A percentile compares a stretch with the other conserved stretches of the same genome.
These are phyloP conservation scores for Cinnamomum chago DNA, from an alignment of 164 flowering plant species.

Conservation along the genomic window DNA sequence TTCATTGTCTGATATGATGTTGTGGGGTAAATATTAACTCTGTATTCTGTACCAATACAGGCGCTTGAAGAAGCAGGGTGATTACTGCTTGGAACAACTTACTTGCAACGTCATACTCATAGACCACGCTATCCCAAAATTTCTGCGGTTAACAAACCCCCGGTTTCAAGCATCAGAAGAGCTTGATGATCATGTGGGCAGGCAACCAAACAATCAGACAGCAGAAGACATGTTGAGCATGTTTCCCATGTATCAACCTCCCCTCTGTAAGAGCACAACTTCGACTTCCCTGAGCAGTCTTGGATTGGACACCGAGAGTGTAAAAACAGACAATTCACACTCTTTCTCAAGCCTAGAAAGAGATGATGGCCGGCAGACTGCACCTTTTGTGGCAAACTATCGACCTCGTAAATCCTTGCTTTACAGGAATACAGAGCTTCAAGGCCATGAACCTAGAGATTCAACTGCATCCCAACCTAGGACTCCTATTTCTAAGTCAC, in stretches of 20 bases:
- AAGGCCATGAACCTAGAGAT: not conserved
- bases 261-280: slow-evolving; percentile 1
- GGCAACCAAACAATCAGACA: slow-evolving; percentile 7
- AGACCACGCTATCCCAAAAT: slow-evolving; percentile 33
- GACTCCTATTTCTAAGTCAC: slow-evolving; percentile 15
- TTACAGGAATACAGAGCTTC: slow-evolving; percentile 12
- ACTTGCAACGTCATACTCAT: slow-evolving; percentile 27
- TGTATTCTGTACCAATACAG: slow-evolving; percentile 15
- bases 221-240: slow-evolving; percentile 13
- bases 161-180: not conserved
- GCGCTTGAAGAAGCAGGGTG: slow-evolving; percentile 29
- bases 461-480: not conserved
- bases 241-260: slow-evolving; percentile 1
- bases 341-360: slow-evolving; percentile 14
- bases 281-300: slow-evolving; percentile 18
- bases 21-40: too few species aligned
- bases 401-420: slow-evolving; percentile 1
- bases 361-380: slow-evolving; percentile 4
- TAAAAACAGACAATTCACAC: slow-evolving; percentile 11
- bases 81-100: slow-evolving; percentile 25
- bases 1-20: not conserved
- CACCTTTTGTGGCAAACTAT: slow-evolving; percentile 2
- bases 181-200: not conserved
- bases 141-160: slow-evolving; percentile 14
- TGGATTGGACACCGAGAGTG: slow-evolving; percentile 16